Base-by-base conservation (phyloP, 208 protist genomes). In the Acanthamoeba rhysodes region DNA sequence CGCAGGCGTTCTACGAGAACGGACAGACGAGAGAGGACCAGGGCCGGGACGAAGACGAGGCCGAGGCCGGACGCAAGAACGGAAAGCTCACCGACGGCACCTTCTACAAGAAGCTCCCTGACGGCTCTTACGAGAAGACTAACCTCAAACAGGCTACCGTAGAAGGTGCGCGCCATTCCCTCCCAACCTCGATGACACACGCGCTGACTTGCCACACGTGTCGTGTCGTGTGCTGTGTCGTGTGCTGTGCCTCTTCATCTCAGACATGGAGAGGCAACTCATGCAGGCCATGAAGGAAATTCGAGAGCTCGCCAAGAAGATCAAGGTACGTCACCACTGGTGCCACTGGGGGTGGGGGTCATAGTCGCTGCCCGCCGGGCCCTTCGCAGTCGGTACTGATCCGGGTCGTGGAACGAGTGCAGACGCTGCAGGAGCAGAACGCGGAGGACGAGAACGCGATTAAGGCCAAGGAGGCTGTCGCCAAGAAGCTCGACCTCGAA, bases 231-330 rank as follows among this genome's bases (percentile, higher is more conserved):
- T n/a, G n/a, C n/a, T n/a, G n/a, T n/a, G n/a, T n/a, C n/a, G n/a
- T n/a, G n/a, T n/a, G n/a, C n/a, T n/a, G n/a, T 41, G 37, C 37
- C 2, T 41, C 37, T 41, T 41, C 37, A 4, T 41, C 37, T 41
- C 66, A 74, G 88, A 93, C 29, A 93, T 93, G 88, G 88, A 93
- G 48, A 72, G 88, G 88, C 53, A 57, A 32, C 88, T 93, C 34
- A 57, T 76, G 53, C n/a, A 48, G 45, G 88, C 88, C 88, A 93
- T 93, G 88, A 76, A 70, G 88, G 88, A 93, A 57, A 93, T 93
- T 32, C n/a, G 88, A 0, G 88, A 93, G 62, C 64, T 93, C n/a
- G 88, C 88, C 32, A 93, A 93, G 88, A 72, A 50, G 88, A 93
- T 93, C 57, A 93, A 41, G 37, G 37, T 41, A 41, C 37, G 37